Conservation (phyloP, 768 basidiomycete genomes). For the Xerocomellus dryophilus region DNA sequence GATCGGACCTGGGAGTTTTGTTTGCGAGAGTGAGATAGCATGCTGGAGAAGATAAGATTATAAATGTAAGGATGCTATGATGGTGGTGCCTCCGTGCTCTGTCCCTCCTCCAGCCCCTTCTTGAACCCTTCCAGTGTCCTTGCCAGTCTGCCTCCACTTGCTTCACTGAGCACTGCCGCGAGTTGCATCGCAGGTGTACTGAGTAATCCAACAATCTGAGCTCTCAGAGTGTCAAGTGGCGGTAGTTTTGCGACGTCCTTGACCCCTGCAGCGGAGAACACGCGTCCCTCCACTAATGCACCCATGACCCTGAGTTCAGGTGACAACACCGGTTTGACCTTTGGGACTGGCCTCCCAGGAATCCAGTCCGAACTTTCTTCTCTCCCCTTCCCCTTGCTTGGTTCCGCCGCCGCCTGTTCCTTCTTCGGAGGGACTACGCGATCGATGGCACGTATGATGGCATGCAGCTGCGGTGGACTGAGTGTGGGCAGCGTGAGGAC, state of each 20-base stretch:
- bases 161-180: conserved; percentile 64
- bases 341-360: conserved; percentile 69
- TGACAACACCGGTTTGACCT: conserved; percentile 47
- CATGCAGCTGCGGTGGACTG: conserved; percentile 68
- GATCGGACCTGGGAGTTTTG: conserved; percentile 92
- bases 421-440: conserved; percentile 61
- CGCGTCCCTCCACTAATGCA: conserved; percentile 72
- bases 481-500: conserved; percentile 63
- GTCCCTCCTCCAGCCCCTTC: conserved; percentile 56
- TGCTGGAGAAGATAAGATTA: neutral
- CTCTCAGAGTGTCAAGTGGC: conserved; percentile 69
- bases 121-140: conserved; percentile 75
- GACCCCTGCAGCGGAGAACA: conserved; percentile 60
- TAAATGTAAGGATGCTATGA: conserved; percentile 21
- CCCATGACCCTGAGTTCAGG: conserved; percentile 75
- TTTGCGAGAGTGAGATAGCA: conserved; percentile 28
- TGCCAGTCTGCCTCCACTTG: conserved; percentile 64
- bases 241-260: conserved; percentile 71
- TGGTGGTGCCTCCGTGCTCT: conserved; percentile 21
- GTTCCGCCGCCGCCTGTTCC: conserved; percentile 49
- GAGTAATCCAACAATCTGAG: conserved; percentile 83
- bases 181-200: conserved; percentile 73
- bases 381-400: conserved; percentile 42
- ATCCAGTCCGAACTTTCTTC: conserved; percentile 60
- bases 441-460: conserved; percentile 64